phyloP scores from a whole-genome alignment of 371 early-diverging fungal genomes.

The Mortierella sp. region DNA sequence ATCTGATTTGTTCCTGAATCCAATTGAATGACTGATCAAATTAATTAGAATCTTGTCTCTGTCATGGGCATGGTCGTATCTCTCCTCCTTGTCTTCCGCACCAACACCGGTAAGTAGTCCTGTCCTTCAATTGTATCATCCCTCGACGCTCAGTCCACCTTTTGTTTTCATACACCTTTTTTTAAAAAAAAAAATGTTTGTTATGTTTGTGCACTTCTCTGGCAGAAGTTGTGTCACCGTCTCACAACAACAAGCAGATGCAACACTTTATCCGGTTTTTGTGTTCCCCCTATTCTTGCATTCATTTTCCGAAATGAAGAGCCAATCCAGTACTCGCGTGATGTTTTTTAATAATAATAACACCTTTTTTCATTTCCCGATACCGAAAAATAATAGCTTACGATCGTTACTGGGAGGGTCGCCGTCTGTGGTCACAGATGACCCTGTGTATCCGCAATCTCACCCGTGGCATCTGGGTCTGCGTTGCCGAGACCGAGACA shows the following conservation, averaged over 20 bases:
- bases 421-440: conserved; percentile 77
- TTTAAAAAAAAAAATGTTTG: neutral
- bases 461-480: conserved; percentile 66
- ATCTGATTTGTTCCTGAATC: neutral
- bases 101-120: conserved; percentile 69
- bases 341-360: neutral
- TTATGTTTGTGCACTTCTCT: neutral
- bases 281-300: neutral
- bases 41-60: conserved; percentile 55
- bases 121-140: neutral
- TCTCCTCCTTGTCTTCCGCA: conserved; percentile 80
- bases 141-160: neutral
- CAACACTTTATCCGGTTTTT: conserved; percentile 2
- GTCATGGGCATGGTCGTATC: conserved; percentile 73
- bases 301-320: conserved; percentile 3
- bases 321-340: neutral
- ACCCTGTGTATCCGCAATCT: conserved; percentile 63
- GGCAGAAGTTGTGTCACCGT: neutral
- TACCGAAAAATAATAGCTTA: conserved; percentile 58
- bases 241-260: neutral
- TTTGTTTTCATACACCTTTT: conserved; percentile 2
- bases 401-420: conserved; percentile 86
- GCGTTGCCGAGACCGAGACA: conserved; percentile 57
- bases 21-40: neutral
- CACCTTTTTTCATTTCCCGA: neutral